Percentiles rank a stretch among this genome's conserved stretches.
These are phyloP conservation scores for Ophiosphaerella herpotricha DNA, from an alignment of 2,329 filamentous ascomycete genomes.

Conservation along the genomic window DNA sequence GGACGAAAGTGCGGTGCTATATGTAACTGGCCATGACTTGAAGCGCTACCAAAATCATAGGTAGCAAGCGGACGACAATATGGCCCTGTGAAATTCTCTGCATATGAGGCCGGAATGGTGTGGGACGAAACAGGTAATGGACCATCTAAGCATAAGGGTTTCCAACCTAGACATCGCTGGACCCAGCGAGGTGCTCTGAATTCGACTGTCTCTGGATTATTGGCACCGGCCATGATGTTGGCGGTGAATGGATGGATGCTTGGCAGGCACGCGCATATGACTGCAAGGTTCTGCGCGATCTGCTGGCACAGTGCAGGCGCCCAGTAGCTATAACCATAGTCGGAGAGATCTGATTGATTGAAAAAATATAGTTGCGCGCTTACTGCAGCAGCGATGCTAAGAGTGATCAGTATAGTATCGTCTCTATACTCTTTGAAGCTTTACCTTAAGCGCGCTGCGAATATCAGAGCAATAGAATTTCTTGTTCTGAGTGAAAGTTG, in stretches of 20 bases:
- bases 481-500: constrained; percentile 26
- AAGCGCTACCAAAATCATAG: constrained; percentile 30
- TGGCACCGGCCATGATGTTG: constrained; percentile 19
- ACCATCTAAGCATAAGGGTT: constrained; percentile 4
- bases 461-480: constrained; percentile 27
- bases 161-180: constrained; percentile 6
- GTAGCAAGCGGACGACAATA: constrained; percentile 37
- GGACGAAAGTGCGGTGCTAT: constrained; percentile 21
- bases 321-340: constrained; percentile 26
- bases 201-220: constrained; percentile 15
- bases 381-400: constrained; percentile 30
- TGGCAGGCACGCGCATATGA: constrained; percentile 36
- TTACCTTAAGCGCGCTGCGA: constrained; percentile 29
- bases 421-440: background rate
- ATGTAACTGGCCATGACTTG: constrained; percentile 24
- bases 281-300: constrained; percentile 34
- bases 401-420: constrained; percentile 3
- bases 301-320: constrained; percentile 27
- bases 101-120: background rate
- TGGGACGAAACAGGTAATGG: constrained; percentile 12
- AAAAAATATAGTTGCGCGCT: constrained; percentile 27
- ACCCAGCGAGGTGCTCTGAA: constrained; percentile 1
- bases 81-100: constrained; percentile 5
- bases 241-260: constrained; percentile 32
- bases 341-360: constrained; percentile 15